Conservation (phyloP, 1,284 basidiomycete genomes). For the Takashimella tepidaria region DNA sequence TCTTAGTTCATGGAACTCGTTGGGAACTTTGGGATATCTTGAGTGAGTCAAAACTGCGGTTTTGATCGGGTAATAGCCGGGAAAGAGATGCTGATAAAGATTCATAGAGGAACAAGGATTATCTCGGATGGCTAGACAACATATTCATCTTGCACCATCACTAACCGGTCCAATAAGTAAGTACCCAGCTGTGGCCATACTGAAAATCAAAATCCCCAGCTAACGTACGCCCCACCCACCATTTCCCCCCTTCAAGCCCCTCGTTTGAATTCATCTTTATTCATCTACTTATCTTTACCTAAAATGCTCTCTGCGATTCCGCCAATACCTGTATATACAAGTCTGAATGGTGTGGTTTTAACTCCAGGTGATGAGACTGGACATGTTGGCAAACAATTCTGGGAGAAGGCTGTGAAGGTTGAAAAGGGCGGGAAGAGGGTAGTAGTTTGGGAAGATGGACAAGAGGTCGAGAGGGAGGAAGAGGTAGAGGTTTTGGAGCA, state of each 20-base stretch:
- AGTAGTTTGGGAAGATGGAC: conserved; percentile 38
- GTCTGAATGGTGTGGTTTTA: conserved; percentile 45
- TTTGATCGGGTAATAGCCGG: too few species aligned
- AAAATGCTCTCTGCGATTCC: conserved; percentile 25
- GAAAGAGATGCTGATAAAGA: neutral
- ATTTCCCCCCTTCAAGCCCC: too few species aligned
- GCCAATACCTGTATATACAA: conserved; percentile 41
- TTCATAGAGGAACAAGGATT: conserved; percentile 35
- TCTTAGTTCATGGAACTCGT: conserved; percentile 45
- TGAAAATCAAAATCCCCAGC: too few species aligned
- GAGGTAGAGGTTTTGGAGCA: neutral
- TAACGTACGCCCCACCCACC: too few species aligned
- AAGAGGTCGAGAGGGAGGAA: conserved; percentile 20
- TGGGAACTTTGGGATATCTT: conserved; percentile 42
- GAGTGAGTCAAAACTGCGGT: conserved; percentile 30
- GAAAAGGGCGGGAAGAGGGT: conserved; percentile 17
- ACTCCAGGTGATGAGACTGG: conserved; percentile 42
- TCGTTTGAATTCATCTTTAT: conserved; percentile 37
- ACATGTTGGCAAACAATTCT: conserved; percentile 28
- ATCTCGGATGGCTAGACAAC: conserved; percentile 43
- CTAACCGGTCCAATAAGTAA: conserved; percentile 17
- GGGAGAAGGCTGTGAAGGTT: conserved; percentile 34
- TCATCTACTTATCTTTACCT: conserved; percentile 44
- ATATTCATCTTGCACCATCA: conserved; percentile 47
- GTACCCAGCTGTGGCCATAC: too few species aligned